These are phyloP conservation scores for Neurospora sp. DNA, from an alignment of 495 filamentous ascomycete species.

Conservation along the genomic window DNA sequence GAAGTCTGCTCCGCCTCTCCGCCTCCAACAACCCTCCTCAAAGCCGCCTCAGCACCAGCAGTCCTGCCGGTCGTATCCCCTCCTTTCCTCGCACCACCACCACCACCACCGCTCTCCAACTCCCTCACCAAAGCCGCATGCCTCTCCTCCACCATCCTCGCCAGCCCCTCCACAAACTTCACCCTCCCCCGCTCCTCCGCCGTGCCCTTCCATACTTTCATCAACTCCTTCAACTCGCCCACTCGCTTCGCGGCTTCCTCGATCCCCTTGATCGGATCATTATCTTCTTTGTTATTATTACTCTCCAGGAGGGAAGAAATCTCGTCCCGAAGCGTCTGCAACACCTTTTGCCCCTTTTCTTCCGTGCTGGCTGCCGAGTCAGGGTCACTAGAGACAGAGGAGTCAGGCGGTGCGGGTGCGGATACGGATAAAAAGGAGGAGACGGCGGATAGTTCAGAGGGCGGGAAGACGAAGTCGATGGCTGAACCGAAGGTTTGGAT, in stretches of 20 bases:
- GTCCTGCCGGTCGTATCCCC: background rate
- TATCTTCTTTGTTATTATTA: conserved; percentile 23
- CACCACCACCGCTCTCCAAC: conserved; percentile 23
- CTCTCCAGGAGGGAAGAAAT: conserved; percentile 49
- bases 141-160: conserved; percentile 48
- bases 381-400: background rate
- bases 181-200: conserved; percentile 79
- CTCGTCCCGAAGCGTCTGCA: conserved; percentile 58
- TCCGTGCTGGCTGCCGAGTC: conserved; percentile 50
- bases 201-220: conserved; percentile 82
- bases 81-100: conserved; percentile 6
- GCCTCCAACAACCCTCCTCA: conserved; percentile 1
- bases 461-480: conserved; percentile 85
- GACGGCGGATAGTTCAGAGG: conserved; percentile 60
- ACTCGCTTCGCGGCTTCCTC: conserved; percentile 63
- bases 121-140: conserved; percentile 46
- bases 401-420: conserved; percentile 49
- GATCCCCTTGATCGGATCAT: conserved; percentile 42
- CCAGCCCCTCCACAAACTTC: conserved; percentile 72
- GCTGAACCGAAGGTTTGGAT: conserved; percentile 85
- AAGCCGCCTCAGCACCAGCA: conserved; percentile 3
- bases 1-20: conserved; percentile 12
- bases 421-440: conserved; percentile 77
- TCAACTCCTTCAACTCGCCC: conserved; percentile 59
- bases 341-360: conserved; percentile 66